phyloP scores from a whole-genome alignment of 1,139 yeast species.

The Geotrichum siamense region DNA sequence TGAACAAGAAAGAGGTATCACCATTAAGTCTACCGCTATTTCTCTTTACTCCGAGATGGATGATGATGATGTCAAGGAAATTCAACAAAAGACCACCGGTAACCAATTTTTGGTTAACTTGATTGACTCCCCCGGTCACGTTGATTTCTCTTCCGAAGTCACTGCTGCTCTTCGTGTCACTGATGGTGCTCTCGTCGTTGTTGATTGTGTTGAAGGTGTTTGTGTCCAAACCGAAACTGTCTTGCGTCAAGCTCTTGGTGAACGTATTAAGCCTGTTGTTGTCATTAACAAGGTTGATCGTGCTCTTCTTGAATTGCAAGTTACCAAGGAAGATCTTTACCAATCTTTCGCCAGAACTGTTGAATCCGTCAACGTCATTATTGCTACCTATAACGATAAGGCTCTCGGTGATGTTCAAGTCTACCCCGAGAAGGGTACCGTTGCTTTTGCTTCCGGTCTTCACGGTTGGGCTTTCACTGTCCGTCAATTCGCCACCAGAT shows the following conservation, averaged over 20 bases:
- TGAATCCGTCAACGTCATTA: slow-evolving; percentile 97
- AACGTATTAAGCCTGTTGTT: slow-evolving; percentile 98
- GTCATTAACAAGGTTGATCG: slow-evolving; percentile 99
- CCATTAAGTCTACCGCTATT: slow-evolving; percentile 98
- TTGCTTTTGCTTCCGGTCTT: slow-evolving; percentile 99
- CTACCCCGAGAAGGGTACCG: slow-evolving; percentile 98
- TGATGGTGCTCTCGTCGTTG: slow-evolving; percentile 99
- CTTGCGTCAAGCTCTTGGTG: slow-evolving; percentile 98
- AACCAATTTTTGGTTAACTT: slow-evolving; percentile 93
- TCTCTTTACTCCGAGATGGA: slow-evolving; percentile 86
- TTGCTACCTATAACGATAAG: slow-evolving; percentile 90
- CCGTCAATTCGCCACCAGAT: slow-evolving; percentile 97
- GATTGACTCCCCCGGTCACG: slow-evolving; percentile 99
- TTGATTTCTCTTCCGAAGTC: slow-evolving; percentile 99
- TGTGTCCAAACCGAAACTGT: slow-evolving; percentile 99
- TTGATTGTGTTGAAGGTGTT: slow-evolving; percentile 99
- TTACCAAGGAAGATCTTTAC: slow-evolving; percentile 97
- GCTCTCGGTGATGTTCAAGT: slow-evolving; percentile 94
- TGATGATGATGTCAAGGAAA: slow-evolving; percentile 91
- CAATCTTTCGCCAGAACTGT: slow-evolving; percentile 98
- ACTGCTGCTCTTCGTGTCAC: slow-evolving; percentile 99
- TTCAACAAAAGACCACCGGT: slow-evolving; percentile 91
- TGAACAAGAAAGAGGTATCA: slow-evolving; percentile 99
- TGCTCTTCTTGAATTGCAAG: slow-evolving; percentile 98
- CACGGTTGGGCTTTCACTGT: slow-evolving; percentile 99